Evolutionary conservation across 441 rosid species (phyloP), one percentile per base, ranked within the genome.

Genomic region (Dalechampia spathulata): DNA sequence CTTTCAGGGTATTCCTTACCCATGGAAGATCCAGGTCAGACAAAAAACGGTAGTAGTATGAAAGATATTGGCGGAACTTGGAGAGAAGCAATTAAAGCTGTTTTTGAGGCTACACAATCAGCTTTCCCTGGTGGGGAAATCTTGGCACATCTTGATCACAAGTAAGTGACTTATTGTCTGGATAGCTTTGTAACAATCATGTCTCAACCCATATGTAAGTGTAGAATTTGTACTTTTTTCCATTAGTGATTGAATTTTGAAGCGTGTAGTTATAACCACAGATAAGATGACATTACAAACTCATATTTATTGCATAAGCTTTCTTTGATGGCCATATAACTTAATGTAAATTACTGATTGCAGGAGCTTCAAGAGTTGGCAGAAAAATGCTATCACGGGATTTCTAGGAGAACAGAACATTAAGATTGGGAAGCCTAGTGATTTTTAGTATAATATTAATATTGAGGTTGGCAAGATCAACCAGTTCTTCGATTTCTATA

Each of bases 281-380:
- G n/a, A n/a, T n/a, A n/a, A n/a, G n/a, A n/a, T n/a, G n/a, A n/a
- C n/a, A n/a, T n/a, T n/a, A n/a, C n/a, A n/a, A n/a, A n/a, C n/a
- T n/a, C n/a, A n/a, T n/a, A n/a, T n/a, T n/a, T n/a, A n/a, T n/a
- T n/a, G n/a, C 8, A 30, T 3, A 8, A 3, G 34, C 15, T 11
- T 19, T 9, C 22, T 15, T 6, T 20, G 20, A 7, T n/a, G 37
- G 19, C 12, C 12, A 22, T 36, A 40, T 2, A 55, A 40, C 15
- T 19, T 59, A 21, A 57, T 34, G 36, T 46, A 36, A 62, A 60
- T 62, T 44, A 27, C 11, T 52, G 52, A n/a, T 65, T 65, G 59
- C 78, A 91, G 95, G 87, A 91, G 98, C 68, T 91, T 86, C 68
- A 88, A 88, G 71, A 54, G 95, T 55, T 81, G 98, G 98, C 95